Conservation (phyloP, 1,284 basidiomycete species). For the Cystobasidium slooffiae region DNA sequence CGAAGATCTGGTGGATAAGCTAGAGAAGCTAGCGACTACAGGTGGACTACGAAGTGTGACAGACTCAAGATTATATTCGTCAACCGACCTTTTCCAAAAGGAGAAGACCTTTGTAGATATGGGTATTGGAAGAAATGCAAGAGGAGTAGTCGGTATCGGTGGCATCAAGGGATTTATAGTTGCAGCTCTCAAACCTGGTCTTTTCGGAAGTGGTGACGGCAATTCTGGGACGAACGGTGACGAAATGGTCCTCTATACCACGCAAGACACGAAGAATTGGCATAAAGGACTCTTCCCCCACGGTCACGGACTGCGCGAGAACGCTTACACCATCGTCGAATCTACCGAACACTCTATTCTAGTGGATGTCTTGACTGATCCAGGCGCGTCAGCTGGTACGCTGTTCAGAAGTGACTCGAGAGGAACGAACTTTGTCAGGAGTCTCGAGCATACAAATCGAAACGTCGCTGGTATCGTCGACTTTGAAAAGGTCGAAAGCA, state of each 20-base stretch:
- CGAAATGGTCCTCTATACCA: constrained; percentile 83
- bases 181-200: constrained; percentile 69
- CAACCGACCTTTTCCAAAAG: constrained; percentile 76
- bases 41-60: constrained; percentile 43
- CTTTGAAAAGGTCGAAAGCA: constrained; percentile 85
- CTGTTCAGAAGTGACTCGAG: constrained; percentile 93
- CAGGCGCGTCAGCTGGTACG: constrained; percentile 76
- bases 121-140: constrained; percentile 76
- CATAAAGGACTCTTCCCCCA: constrained; percentile 83
- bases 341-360: constrained; percentile 88
- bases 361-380: constrained; percentile 85
- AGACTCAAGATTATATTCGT: constrained; percentile 77
- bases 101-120: constrained; percentile 73
- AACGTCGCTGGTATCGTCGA: constrained; percentile 88
- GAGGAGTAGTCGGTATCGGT: constrained; percentile 83
- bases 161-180: constrained; percentile 89
- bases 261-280: constrained; percentile 79
- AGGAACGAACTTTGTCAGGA: constrained; percentile 93
- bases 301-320: constrained; percentile 77
- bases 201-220: constrained; percentile 14
- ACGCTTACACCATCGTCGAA: constrained; percentile 95
- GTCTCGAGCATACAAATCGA: constrained; percentile 85
- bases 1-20: constrained; percentile 36
- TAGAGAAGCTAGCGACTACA: constrained; percentile 36
- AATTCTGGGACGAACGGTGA: constrained; percentile 58